Base-by-base conservation (phyloP, 1,284 basidiomycete species). In the Sporisorium iseilematis-ciliati region DNA sequence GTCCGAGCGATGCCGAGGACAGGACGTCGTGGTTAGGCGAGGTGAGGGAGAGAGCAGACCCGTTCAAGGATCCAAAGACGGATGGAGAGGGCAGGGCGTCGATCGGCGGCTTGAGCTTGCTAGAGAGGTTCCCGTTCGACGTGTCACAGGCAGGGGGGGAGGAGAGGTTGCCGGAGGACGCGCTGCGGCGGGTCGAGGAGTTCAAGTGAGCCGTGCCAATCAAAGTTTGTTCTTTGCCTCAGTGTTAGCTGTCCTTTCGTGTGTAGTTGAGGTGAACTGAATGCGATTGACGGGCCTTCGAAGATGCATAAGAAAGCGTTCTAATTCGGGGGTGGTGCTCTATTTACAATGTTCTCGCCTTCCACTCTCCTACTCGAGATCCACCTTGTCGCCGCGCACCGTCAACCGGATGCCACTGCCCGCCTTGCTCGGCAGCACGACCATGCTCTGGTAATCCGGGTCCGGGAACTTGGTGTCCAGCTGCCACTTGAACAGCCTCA, bases 401-500 rank as follows among this genome's bases (percentile, higher is more conserved):
- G 45, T 48, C 29, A 76, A 35, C 7, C 16, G 43, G 33, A 76
- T 76, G 12, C 20, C 46, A 45, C 59, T 57, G 14, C 57, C 64
- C 16, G 54, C n/a, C 26, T 63, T 59, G 65, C 87, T 87, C 29
- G 91, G 91, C 77, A 91, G 88, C 38, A 91, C 90, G 66, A 92
- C 90, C 91, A 92, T 91, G 29, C 90, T 91, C 88, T 77, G 80
- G 86, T 95, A 99, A 86, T 99, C 95, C 64, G 95, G 91, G 50
- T 89, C 88, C 3, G 97, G 95, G 69, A 99, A 85, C 8, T 67
- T 88, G 3, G 86, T 84, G 1, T 69, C 70, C 41, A 97, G 87
- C 58, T 89, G 89, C 85, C 97, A 84, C 84, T 93, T 92, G 70
- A 93, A 88, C 65, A 89, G 87, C 59, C 95, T 91, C 42, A 98